phyloP scores from a whole-genome alignment of 306 rosid species.

The Adenanthera pavonina region DNA sequence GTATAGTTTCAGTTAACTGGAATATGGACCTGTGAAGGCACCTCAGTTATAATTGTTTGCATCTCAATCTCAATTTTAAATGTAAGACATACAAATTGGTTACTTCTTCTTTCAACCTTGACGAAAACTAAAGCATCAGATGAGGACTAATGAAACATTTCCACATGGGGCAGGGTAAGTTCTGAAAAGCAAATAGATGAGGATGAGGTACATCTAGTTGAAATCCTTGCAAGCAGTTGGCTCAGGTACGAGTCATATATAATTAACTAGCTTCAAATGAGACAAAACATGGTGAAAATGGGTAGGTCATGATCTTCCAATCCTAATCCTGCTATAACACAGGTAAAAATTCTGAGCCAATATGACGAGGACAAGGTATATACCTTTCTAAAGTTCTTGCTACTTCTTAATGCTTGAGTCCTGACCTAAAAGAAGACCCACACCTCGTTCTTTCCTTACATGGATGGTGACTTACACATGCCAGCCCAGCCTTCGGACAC shows the following conservation, averaged over 20 bases:
- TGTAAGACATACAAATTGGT: not conserved
- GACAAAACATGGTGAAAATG: not conserved
- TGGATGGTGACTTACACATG: conserved; percentile 39
- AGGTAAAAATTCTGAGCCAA: not conserved
- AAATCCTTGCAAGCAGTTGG: conserved; percentile 10
- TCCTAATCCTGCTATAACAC: not conserved
- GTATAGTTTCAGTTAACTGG: not conserved
- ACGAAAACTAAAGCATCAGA: not conserved
- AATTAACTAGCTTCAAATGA: not conserved
- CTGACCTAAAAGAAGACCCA: conserved; percentile 12
- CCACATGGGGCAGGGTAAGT: not conserved
- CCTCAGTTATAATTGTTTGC: not conserved
- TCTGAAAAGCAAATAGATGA: not conserved
- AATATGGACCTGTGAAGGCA: not conserved
- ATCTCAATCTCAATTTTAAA: not conserved
- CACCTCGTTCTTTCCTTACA: not conserved
- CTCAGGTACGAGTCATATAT: not conserved
- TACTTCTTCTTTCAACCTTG: not conserved
- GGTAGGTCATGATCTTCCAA: not conserved
- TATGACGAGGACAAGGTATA: conserved; percentile 22
- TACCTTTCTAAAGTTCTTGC: conserved; percentile 16
- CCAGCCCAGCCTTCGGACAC: conserved; percentile 1
- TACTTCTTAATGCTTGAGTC: conserved; percentile 9
- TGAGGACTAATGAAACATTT: not conserved
- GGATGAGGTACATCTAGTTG: not conserved